A percentile compares a stretch with the other conserved stretches of the same genome.
phyloP scores from a whole-genome alignment of 345 rosid species.

The Aegle marmelos region DNA sequence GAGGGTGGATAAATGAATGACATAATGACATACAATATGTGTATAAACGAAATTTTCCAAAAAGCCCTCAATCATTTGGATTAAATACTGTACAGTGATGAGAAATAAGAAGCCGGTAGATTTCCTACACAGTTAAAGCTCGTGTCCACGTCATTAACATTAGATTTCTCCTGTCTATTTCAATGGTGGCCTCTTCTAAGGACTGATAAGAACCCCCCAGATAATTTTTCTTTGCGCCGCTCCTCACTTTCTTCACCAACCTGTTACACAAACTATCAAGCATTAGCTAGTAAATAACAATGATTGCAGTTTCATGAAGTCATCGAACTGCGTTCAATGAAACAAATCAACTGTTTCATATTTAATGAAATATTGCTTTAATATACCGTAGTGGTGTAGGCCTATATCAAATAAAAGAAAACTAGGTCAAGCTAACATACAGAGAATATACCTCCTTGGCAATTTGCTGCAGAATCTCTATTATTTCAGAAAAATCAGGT shows the following conservation, averaged over 20 bases:
- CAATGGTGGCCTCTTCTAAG: constrained; percentile 81
- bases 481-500: constrained; percentile 85
- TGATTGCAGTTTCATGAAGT: neutral
- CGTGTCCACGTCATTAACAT: constrained; percentile 15
- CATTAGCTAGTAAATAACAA: neutral
- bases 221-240: constrained; percentile 58
- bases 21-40: neutral
- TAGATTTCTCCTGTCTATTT: neutral
- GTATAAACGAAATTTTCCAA: neutral
- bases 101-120: constrained; percentile 8
- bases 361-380: neutral
- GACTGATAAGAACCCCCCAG: constrained; percentile 77
- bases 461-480: constrained; percentile 58
- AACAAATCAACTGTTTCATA: neutral
- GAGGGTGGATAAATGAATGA: neutral
- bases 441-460: constrained; percentile 62
- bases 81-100: constrained; percentile 31
- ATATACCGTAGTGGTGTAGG: neutral
- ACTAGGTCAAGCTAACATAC: neutral
- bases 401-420: neutral
- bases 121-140: neutral
- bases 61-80: neutral
- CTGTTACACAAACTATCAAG: constrained; percentile 27
- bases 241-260: constrained; percentile 70
- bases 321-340: neutral